Evolutionary conservation across 768 basidiomycete genomes (phyloP), one percentile per base, ranked within the genome.

Genomic region (Pulveroboletus ravenelii): DNA sequence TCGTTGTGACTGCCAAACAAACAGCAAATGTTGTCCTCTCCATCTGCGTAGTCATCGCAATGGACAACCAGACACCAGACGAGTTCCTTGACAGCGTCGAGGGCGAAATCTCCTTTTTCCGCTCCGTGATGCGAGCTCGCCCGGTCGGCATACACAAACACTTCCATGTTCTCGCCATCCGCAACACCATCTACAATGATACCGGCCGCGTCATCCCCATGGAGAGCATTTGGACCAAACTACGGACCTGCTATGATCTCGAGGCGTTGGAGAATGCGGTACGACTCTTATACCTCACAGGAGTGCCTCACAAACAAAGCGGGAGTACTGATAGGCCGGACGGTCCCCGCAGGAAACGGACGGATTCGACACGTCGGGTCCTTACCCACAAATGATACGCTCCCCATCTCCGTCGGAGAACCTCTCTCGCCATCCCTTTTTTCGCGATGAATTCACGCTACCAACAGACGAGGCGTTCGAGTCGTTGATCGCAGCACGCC

Each of bases 71-170:
- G 41, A 64, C 61, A 6, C 61, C 64, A 27, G 50, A 57, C 13
- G 66, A 64, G 30, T 84, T 85, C 62, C 80, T 93, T 36, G 77
- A 84, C 62, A 82, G 79, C 7, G 79, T 89, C 47, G 81, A 85
- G 58, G 91, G 91, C 36, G 91, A 93, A 67, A 88, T 91, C 41
- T 77, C 87, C 9, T 87, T 93, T 69, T 92, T 93, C 64, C 80
- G 86, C 44, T 85, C 87, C 7, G 73, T 91, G 46, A 88, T 87
- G 78, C 82, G 82, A 40, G 79, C 88, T 15, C 77, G 91, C 48
- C 91, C 91, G 0, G 80, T 93, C 47, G 91, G 91, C 39, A 81
- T 86, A 30, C 85, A 93, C 67, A 82, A 82, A 27, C 80, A 89
- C 70, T 91, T 92, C 69, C 87, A 92, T 62, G 73, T 87, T 64